Base-by-base conservation (phyloP, 2,329 filamentous ascomycete species). In the Aspergillus carbonarius region DNA sequence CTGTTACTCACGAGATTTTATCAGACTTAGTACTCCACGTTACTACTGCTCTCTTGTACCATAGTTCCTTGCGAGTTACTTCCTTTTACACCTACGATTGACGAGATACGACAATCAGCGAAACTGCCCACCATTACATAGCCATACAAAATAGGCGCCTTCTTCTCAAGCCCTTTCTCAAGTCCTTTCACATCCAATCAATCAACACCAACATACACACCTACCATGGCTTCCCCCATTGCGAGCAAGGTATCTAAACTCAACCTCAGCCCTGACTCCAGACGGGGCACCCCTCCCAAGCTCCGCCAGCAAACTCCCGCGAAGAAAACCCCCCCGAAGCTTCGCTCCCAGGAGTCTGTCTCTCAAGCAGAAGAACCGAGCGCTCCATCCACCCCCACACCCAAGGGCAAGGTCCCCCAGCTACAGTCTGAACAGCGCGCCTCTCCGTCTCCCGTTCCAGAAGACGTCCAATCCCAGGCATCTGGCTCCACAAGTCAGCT, bases 401-500 rank as follows among this genome's bases (percentile, higher is more conserved):
- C 50, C 12, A 53, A 53, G 35, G 50, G 50, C 18, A 60, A 42
- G 50, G 44, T 30, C 10, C 39, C 39, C 4, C 46, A 30, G n/a
- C 51, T 20, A 8, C 35, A 48, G 49, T 39, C 65, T 4, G 69
- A 71, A 48, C 69, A 71, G 44, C 68, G 69, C 27, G 66, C 64
- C 32, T 61, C 65, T 8, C 23, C 23, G 30, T 67, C 67, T 9
- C 68, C 56, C 23, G 47, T 59, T 2, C 62, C 61, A 1, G 68
- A 69, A 13, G 69, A 70, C 18, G 54, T 50, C 15, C 62, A 42
- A 17, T 71, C 70, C 0, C 65, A 69, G 35, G 70, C 66, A 7
- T 72, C 71, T 1, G 69, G 69, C 34, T 72, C 71, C 3, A 63
- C 65, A 3, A 60, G 60, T 18, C 68, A 66, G 40, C 65, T 64